These are phyloP conservation scores for Chaetoceros muelleri DNA, from an alignment of 108 stramenopile species.

Conservation along the genomic window DNA sequence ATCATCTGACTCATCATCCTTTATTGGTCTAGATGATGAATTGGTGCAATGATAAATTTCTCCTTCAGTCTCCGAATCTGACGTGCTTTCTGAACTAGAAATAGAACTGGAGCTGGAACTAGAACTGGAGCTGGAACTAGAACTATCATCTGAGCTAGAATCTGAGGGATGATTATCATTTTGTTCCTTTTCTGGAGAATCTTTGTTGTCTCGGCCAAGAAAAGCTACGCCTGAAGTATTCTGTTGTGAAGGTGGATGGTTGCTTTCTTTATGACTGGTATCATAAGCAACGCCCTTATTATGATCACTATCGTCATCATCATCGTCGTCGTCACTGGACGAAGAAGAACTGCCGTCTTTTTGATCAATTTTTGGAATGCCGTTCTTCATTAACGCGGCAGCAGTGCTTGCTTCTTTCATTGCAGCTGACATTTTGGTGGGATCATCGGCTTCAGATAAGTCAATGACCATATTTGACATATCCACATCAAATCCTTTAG, in stretches of 20 bases:
- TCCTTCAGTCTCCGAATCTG: neutral
- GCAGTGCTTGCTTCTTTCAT: conserved; percentile 14
- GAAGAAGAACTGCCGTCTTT: neutral
- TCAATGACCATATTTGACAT: neutral
- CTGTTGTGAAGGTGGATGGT: no score
- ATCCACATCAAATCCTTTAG: neutral
- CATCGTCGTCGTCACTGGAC: conserved; percentile 14
- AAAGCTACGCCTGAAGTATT: no score
- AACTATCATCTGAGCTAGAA: neutral
- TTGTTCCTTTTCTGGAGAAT: conserved; percentile 6
- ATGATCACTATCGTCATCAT: conserved; percentile 1
- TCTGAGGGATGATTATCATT: neutral
- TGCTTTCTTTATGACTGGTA: conserved; percentile 5
- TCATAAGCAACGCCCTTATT: neutral
- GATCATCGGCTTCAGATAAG: neutral
- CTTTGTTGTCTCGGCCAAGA: no score
- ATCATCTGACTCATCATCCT: conserved; percentile 20
- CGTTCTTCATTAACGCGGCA: conserved; percentile 5
- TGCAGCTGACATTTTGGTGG: neutral
- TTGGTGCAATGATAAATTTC: neutral
- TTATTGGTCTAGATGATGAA: neutral
- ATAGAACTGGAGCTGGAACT: conserved; percentile 3
- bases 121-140: conserved; percentile 5
- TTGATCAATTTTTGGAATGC: conserved; percentile 1
- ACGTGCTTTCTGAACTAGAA: neutral